Conservation (phyloP, 805 yeast species). For the Candida sanyiensis region DNA sequence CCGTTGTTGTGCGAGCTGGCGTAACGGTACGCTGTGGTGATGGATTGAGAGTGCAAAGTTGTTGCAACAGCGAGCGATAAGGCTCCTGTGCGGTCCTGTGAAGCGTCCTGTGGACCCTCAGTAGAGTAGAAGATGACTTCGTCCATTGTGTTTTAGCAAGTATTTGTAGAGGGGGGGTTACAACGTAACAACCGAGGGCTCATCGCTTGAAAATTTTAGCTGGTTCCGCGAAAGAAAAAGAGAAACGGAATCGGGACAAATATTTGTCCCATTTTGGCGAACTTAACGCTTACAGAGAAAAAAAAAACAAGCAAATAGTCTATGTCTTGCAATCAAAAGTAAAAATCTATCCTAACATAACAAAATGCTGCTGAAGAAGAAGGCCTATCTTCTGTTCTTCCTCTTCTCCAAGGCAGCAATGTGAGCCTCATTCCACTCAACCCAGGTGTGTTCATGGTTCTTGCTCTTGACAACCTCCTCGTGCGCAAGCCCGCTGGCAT, state of each 20-base stretch:
- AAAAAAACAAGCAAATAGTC: no score
- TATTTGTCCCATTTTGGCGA: background rate
- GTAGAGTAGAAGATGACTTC: constrained; percentile 45
- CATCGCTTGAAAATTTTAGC: constrained; percentile 1
- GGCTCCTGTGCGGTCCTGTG: constrained; percentile 40
- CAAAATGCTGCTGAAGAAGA: no score
- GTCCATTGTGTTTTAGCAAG: constrained; percentile 35
- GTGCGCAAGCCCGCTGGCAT: constrained; percentile 31
- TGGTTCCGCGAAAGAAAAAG: background rate
- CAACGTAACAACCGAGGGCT: background rate
- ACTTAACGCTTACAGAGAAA: no score
- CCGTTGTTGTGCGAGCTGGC: constrained; percentile 45
- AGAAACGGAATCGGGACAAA: background rate
- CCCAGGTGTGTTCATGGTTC: constrained; percentile 80
- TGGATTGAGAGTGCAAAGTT: constrained; percentile 38
- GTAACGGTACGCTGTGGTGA: constrained; percentile 39
- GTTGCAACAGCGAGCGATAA: constrained; percentile 37
- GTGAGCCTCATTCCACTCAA: constrained; percentile 91
- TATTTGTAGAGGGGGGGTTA: background rate
- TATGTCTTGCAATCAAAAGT: background rate
- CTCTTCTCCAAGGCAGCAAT: constrained; percentile 88
- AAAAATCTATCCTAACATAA: constrained; percentile 1
- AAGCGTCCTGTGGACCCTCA: constrained; percentile 29
- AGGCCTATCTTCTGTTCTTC: constrained; percentile 34
- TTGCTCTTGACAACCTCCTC: constrained; percentile 34